These are phyloP conservation scores for Penicillium sp. DNA, from an alignment of 2,329 filamentous ascomycete genomes.

Conservation along the genomic window DNA sequence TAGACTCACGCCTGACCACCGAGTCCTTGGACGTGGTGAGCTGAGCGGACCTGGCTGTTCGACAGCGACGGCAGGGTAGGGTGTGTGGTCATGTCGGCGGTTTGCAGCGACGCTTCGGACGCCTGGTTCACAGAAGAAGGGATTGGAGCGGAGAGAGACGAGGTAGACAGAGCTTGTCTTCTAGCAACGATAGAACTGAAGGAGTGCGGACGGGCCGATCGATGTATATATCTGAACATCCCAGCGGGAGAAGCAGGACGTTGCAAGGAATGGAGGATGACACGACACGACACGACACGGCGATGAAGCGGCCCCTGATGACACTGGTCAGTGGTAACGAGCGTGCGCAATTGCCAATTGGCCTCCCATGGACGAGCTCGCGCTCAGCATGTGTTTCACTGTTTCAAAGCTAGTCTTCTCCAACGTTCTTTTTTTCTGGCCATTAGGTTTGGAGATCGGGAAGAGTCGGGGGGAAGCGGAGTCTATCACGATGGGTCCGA, in stretches of 20 bases:
- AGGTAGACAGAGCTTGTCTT: constrained; percentile 9
- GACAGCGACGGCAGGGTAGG: constrained; percentile 2
- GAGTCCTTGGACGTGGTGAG: constrained; percentile 11
- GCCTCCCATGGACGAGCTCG: no score
- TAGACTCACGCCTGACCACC: constrained; percentile 11
- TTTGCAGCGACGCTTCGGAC: constrained; percentile 5
- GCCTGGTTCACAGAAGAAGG: constrained; percentile 14
- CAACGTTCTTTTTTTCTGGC: constrained; percentile 3
- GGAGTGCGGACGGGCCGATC: constrained; percentile 7
- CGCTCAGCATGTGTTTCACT: constrained; percentile 1
- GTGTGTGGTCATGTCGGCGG: constrained; percentile 3
- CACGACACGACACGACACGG: no score
- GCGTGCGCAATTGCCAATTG: no score
- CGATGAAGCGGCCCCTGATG: not conserved
- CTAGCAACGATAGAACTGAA: not conserved
- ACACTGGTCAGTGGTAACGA: no score
- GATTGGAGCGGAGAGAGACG: constrained; percentile 7
- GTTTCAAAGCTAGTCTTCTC: constrained; percentile 1
- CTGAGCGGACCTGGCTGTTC: constrained; percentile 8
- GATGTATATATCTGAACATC: constrained; percentile 14
- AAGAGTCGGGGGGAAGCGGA: constrained; percentile 24
- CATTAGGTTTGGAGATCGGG: constrained; percentile 23
- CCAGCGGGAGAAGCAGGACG: constrained; percentile 1
- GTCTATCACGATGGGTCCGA: constrained; percentile 6
- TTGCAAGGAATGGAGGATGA: not conserved